phyloP scores from a whole-genome alignment of 441 rosid species.

The Eutrema salsugineum region DNA sequence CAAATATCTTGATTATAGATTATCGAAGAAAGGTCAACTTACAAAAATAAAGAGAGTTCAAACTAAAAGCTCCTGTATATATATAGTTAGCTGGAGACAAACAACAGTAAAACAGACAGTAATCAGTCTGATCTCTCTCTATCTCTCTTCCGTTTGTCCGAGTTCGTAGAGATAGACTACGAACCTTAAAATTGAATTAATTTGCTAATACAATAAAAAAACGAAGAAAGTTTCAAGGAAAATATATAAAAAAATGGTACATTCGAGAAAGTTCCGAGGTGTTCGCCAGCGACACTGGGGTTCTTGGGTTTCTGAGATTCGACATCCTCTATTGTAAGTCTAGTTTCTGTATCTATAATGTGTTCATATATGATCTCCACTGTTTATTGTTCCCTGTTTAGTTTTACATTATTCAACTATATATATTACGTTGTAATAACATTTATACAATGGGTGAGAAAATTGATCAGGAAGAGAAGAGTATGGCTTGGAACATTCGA shows the following conservation, averaged over 20 bases:
- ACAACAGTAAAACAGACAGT: constrained; percentile 1
- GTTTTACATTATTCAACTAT: background rate
- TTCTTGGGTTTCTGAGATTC: constrained; percentile 90
- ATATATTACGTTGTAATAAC: too few species aligned
- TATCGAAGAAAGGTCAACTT: constrained; percentile 15
- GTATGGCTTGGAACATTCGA: constrained; percentile 88
- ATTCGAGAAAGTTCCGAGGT: constrained; percentile 72
- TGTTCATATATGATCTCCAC: background rate
- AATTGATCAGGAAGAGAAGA: constrained; percentile 59
- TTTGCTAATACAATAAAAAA: background rate
- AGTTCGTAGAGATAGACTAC: constrained; percentile 1
- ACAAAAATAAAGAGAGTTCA: background rate
- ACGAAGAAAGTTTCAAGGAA: background rate
- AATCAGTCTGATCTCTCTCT: background rate
- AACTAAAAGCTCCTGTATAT: background rate
- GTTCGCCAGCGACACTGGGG: constrained; percentile 97
- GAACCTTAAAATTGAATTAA: background rate
- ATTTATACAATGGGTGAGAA: too few species aligned
- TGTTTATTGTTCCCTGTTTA: background rate
- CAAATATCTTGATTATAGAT: background rate
- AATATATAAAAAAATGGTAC: constrained; percentile 40
- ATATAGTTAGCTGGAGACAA: constrained; percentile 13
- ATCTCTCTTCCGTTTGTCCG: background rate
- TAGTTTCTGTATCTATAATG: background rate
- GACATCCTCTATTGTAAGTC: constrained; percentile 75